Percentiles rank a stretch among this genome's conserved stretches.
Conservation (phyloP, 2,329 filamentous ascomycete species). For the Monascus ruber region DNA sequence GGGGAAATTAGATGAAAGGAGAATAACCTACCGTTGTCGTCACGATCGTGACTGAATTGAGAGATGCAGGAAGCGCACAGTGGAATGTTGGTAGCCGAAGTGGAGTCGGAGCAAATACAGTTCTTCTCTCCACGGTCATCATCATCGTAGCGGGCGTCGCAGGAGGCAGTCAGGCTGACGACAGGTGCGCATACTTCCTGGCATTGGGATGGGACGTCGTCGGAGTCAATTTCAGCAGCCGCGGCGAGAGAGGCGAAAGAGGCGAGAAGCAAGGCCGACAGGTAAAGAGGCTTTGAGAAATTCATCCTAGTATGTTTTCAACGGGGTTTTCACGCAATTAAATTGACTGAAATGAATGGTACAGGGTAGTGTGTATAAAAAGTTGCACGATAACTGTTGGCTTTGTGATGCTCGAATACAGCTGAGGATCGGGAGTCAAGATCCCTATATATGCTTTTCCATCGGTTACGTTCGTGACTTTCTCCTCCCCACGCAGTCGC, state of each 20-base stretch:
- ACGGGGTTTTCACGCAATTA: too few species aligned
- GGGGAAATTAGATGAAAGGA: not conserved
- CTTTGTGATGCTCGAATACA: too few species aligned
- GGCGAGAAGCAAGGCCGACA: constrained; percentile 1
- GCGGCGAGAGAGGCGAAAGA: constrained; percentile 1
- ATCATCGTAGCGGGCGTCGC: constrained; percentile 2
- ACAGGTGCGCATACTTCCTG: constrained; percentile 4
- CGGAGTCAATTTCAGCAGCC: constrained; percentile 4
- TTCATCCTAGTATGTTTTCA: too few species aligned
- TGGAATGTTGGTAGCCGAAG: constrained; percentile 1
- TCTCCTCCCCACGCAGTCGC: too few species aligned
- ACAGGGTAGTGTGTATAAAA: too few species aligned
- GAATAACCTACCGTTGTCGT: constrained; percentile 2
- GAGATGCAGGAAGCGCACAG: constrained; percentile 4
- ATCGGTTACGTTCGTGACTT: too few species aligned
- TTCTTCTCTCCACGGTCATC: constrained; percentile 3
- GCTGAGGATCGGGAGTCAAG: too few species aligned
- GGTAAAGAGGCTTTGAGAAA: not conserved
- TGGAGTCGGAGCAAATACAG: constrained; percentile 3
- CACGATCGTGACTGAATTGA: constrained; percentile 5
- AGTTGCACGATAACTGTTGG: too few species aligned
- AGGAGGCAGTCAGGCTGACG: constrained; percentile 3
- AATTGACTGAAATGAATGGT: too few species aligned
- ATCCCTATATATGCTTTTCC: too few species aligned
- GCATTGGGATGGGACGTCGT: constrained; percentile 4